Percentiles rank a stretch among this genome's conserved stretches.
Conservation (phyloP, 2,329 filamentous ascomycete species). For the Monosporascus sp. region DNA sequence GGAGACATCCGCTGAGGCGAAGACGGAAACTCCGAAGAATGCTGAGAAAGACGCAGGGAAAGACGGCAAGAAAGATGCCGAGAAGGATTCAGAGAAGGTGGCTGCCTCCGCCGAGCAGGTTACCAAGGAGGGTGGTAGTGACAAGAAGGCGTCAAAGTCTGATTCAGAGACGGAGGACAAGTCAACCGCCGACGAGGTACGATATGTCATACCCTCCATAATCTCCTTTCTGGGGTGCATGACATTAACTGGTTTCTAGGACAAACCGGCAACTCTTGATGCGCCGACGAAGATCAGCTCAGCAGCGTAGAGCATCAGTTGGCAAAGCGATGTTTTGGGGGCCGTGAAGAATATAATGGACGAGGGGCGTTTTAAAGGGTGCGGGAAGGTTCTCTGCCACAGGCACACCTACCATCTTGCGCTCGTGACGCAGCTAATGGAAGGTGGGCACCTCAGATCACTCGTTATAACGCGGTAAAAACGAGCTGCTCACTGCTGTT, state of each 20-base stretch:
- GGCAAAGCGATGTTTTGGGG: constrained; percentile 2
- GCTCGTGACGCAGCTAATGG: background rate
- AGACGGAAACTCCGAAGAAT: constrained; percentile 26
- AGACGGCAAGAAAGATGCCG: constrained; percentile 18
- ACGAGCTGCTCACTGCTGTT: background rate
- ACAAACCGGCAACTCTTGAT: constrained; percentile 9
- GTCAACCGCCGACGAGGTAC: constrained; percentile 28
- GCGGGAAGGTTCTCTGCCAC: background rate
- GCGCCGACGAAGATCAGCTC: constrained; percentile 25
- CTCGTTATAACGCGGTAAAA: background rate
- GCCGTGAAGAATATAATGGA: constrained; percentile 13
- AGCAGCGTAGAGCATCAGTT: constrained; percentile 10
- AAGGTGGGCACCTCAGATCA: background rate
- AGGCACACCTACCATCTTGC: background rate
- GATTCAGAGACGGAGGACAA: constrained; percentile 11
- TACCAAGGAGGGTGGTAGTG: constrained; percentile 33
- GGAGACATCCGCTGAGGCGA: constrained; percentile 21
- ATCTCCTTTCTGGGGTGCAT: background rate
- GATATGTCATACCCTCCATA: background rate
- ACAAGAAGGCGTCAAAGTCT: constrained; percentile 18
- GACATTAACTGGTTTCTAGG: constrained; percentile 9
- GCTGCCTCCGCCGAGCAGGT: constrained; percentile 29
- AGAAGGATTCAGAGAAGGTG: constrained; percentile 29
- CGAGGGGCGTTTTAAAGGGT: background rate
- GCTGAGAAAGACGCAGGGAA: constrained; percentile 22